Evolutionary conservation across 164 flowering plant species (phyloP).

Genomic region (Paratinospora sagittata): DNA sequence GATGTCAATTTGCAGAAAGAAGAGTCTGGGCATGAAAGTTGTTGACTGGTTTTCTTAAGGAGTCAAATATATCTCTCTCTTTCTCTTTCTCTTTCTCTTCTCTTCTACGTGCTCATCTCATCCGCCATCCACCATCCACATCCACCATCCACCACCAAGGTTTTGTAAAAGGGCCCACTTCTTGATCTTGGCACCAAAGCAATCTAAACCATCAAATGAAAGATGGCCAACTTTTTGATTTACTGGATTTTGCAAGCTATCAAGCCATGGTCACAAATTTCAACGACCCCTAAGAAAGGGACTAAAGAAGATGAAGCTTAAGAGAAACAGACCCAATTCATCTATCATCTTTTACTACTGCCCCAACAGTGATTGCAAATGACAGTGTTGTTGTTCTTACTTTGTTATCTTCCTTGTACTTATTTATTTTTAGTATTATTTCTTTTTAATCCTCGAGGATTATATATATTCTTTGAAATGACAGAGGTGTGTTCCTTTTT

Average conservation of each 20-base stretch:
- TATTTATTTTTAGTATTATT: too few relatives aligned
- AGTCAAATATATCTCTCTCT: slow-evolving; percentile 1
- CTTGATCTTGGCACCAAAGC: background rate
- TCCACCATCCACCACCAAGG: background rate
- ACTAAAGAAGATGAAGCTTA: background rate
- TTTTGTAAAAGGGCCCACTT: background rate
- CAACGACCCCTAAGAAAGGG: too few relatives aligned
- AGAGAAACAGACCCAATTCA: background rate
- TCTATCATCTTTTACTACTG: background rate
- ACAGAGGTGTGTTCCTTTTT: too few relatives aligned
- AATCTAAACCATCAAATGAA: background rate
- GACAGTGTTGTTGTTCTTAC: too few relatives aligned
- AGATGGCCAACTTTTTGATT: background rate
- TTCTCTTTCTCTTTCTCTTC: background rate
- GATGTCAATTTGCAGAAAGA: background rate
- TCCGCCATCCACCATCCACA: background rate
- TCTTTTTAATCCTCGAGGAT: too few relatives aligned
- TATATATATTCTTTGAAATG: too few relatives aligned
- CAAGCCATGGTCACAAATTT: too few relatives aligned
- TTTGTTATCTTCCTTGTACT: too few relatives aligned
- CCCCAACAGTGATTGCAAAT: background rate
- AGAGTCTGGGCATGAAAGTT: background rate
- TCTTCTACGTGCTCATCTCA: background rate
- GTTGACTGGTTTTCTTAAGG: background rate
- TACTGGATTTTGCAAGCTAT: background rate